Base-by-base conservation (phyloP, 371 early-diverging fungal species). In the Funneliformis caledonium region DNA sequence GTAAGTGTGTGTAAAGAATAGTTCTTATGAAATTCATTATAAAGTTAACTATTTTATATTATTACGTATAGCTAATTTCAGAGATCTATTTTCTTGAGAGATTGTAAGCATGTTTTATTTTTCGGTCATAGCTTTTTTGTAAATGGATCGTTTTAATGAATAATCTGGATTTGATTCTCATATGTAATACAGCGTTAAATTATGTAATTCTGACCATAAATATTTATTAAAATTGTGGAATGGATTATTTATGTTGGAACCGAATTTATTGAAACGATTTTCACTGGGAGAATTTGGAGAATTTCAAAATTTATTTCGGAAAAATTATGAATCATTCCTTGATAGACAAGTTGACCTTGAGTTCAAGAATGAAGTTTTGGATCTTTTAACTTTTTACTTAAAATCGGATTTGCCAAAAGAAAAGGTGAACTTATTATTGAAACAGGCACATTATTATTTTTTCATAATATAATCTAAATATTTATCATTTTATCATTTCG, bases 321-420 rank as follows among this genome's bases (percentile, higher is more conserved):
- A 73, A 31, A 48, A 26, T 50, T 73, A 56, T 50, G 19, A 50
- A 48, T 4, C 73, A 33, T 73, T 73, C 8, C 14, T 73, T 31
- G 52, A 31, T 50, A 22, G 6, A 16, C 2, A 73, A 1, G 19
- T 16, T 16, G 52, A 73, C 8, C 52, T 73, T 52, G 73, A 73
- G 26, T 73, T 73, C 33, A 73, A 73, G 31, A 31, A 31, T 56
- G 73, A 73, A 52, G 73, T 56, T 50, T 73, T 73, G 6, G 73
- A 73, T 33, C 22, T 73, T 19, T 26, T 73, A 19, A 31, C 73
- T 31, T 14, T 37, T 31, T 73, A 31, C 19, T 16, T 73, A 10
- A 48, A 52, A 56, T 73, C 73, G 14, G 73, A 73, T 33, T 9
- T 73, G n/a, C 73, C 52, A 26, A 52, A 14, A 22, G 52, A 52